phyloP scores from a whole-genome alignment of 2,329 filamentous ascomycete genomes.

The Tolypocladium ophioglossoides region DNA sequence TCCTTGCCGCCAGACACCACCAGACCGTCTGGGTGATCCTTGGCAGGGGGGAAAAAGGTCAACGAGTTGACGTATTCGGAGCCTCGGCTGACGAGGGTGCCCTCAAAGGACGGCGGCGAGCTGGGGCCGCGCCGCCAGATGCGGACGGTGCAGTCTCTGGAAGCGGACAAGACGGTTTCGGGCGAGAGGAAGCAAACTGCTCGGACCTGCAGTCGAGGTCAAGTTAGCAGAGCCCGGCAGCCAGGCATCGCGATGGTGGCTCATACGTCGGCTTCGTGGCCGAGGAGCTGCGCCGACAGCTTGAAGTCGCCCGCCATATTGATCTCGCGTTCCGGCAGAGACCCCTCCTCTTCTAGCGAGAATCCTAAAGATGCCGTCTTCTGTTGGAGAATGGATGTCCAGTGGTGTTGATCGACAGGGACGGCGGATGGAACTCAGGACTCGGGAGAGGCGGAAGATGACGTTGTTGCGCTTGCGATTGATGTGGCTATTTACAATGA shows the following conservation, averaged over 20 bases:
- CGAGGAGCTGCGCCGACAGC: constrained; percentile 79
- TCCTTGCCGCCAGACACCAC: constrained; percentile 85
- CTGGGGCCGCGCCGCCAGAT: constrained; percentile 64
- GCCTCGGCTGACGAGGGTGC: constrained; percentile 67
- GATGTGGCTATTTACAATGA: neutral
- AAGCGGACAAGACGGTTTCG: constrained; percentile 69
- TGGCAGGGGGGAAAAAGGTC: constrained; percentile 60
- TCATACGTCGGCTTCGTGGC: constrained; percentile 84
- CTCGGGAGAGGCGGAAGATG: neutral
- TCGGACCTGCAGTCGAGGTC: constrained; percentile 57
- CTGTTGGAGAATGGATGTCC: neutral
- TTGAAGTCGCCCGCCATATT: constrained; percentile 75
- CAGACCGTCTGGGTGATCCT: constrained; percentile 64
- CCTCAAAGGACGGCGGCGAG: constrained; percentile 62
- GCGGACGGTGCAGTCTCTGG: constrained; percentile 82
- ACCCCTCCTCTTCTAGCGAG: neutral
- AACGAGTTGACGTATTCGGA: constrained; percentile 82
- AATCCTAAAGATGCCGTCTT: neutral
- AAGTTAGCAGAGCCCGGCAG: neutral
- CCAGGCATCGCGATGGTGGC: neutral
- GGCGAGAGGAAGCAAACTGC: constrained; percentile 68
- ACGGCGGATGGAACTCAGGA: too few relatives aligned
- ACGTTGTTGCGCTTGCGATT: neutral
- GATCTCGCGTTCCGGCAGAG: neutral
- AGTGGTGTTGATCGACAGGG: neutral